A percentile compares a stretch with the other conserved stretches of the same genome.
Evolutionary conservation across 2,329 filamentous ascomycete genomes (phyloP).

Genomic region (Cordyceps cateniannulata): DNA sequence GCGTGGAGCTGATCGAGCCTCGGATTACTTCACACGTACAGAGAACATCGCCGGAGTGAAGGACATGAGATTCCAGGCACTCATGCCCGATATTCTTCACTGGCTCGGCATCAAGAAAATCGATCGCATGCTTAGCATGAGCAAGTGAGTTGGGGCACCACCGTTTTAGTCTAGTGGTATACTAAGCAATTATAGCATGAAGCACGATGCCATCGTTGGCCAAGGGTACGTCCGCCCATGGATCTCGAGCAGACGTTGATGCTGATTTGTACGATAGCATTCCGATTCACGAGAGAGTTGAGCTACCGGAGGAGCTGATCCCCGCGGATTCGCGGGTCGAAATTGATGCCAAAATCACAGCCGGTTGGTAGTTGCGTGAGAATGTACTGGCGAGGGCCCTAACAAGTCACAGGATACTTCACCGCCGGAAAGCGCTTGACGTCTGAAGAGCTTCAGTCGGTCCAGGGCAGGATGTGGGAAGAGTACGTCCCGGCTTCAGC

Average conservation of each 20-base stretch:
- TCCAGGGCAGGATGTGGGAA: conserved; percentile 89
- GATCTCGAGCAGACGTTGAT: conserved; percentile 7
- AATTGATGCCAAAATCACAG: conserved; percentile 97
- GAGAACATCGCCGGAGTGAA: conserved; percentile 97
- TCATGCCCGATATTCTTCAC: conserved; percentile 97
- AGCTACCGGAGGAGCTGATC: conserved; percentile 89
- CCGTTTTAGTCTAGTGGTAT: not conserved
- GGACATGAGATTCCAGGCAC: conserved; percentile 93
- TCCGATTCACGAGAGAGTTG: conserved; percentile 81
- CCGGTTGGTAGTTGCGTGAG: conserved; percentile 52
- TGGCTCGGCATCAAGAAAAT: conserved; percentile 99
- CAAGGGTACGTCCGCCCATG: conserved; percentile 54
- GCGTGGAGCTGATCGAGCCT: conserved; percentile 71
- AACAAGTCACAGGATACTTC: conserved; percentile 53
- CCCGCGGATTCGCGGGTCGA: conserved; percentile 94
- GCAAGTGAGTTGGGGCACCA: conserved; percentile 56
- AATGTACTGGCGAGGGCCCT: not conserved
- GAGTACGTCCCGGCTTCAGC: conserved; percentile 42
- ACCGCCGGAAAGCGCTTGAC: conserved; percentile 88
- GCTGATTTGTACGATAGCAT: conserved; percentile 45
- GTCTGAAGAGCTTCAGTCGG: conserved; percentile 74
- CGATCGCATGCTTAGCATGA: conserved; percentile 97
- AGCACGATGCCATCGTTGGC: conserved; percentile 80
- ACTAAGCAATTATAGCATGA: conserved; percentile 55
- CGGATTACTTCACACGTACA: conserved; percentile 94